A percentile compares a stretch with the other conserved stretches of the same genome.
Evolutionary conservation across 345 rosid species (phyloP).

Genomic region (Ceriops decandra): DNA sequence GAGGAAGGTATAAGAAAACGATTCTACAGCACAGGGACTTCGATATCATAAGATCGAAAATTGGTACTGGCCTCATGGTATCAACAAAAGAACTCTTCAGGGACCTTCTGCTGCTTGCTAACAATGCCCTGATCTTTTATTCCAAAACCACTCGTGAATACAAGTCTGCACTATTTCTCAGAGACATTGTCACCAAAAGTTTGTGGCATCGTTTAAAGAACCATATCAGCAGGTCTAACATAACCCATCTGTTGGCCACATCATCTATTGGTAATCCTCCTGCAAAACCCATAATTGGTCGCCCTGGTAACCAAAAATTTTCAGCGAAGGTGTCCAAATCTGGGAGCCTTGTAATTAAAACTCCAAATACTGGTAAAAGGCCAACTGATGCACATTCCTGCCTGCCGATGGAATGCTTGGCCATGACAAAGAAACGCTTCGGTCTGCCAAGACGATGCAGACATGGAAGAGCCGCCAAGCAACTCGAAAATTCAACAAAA

Average conservation of each 20-base stretch:
- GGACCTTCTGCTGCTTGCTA: constrained; percentile 66
- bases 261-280: constrained; percentile 32
- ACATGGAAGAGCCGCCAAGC: constrained; percentile 10
- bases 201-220: constrained; percentile 41
- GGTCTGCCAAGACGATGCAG: constrained; percentile 34
- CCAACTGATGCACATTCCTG: constrained; percentile 29
- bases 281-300: constrained; percentile 37
- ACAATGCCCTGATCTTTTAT: constrained; percentile 71
- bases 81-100: constrained; percentile 61
- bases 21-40: constrained; percentile 69
- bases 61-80: constrained; percentile 33
- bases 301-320: constrained; percentile 24
- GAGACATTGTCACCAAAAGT: constrained; percentile 51
- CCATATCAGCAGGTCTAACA: constrained; percentile 23
- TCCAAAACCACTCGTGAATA: constrained; percentile 75
- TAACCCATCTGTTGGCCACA: constrained; percentile 20
- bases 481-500: constrained; percentile 25
- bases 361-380: constrained; percentile 32
- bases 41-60: constrained; percentile 61
- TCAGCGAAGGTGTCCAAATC: constrained; percentile 22
- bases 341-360: constrained; percentile 19
- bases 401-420: constrained; percentile 38
- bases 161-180: constrained; percentile 60
- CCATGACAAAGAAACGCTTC: constrained; percentile 22
- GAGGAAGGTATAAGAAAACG: constrained; percentile 83